phyloP scores from a whole-genome alignment of 1,139 yeast species.

The Meyerozyma smithsonii region DNA sequence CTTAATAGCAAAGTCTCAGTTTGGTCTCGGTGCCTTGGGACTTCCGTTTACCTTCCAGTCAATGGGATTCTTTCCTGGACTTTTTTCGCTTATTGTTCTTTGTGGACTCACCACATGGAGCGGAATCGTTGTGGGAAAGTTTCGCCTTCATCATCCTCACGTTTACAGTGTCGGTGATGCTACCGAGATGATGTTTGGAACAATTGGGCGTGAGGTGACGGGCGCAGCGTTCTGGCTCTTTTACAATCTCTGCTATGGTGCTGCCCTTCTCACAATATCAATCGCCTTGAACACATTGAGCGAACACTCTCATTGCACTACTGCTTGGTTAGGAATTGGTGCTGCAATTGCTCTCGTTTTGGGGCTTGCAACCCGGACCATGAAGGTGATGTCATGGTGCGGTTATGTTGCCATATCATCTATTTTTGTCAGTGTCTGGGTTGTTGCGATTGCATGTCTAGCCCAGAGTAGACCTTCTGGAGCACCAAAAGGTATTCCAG shows the following conservation, averaged over 20 bases:
- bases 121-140: conserved; percentile 9
- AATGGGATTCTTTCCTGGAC: conserved; percentile 11
- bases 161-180: conserved; percentile 1
- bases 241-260: conserved; percentile 1
- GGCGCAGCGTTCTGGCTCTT: neutral
- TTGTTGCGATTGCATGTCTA: conserved; percentile 11
- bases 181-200: conserved; percentile 1
- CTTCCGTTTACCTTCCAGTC: conserved; percentile 10
- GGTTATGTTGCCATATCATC: conserved; percentile 10
- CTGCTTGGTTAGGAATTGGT: neutral
- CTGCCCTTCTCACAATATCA: neutral
- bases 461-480: conserved; percentile 10
- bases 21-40: conserved; percentile 12
- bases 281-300: neutral
- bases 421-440: conserved; percentile 9
- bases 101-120: conserved; percentile 11
- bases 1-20: conserved; percentile 10
- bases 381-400: conserved; percentile 11
- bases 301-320: neutral
- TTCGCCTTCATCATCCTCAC: conserved; percentile 9
- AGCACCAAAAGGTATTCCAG: conserved; percentile 3
- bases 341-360: conserved; percentile 7
- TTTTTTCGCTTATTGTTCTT: conserved; percentile 8
- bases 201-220: neutral
- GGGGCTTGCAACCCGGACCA: conserved; percentile 9